Evolutionary conservation across 2,329 filamentous ascomycete species (phyloP).

Genomic region (Colletotrichum godetiae): DNA sequence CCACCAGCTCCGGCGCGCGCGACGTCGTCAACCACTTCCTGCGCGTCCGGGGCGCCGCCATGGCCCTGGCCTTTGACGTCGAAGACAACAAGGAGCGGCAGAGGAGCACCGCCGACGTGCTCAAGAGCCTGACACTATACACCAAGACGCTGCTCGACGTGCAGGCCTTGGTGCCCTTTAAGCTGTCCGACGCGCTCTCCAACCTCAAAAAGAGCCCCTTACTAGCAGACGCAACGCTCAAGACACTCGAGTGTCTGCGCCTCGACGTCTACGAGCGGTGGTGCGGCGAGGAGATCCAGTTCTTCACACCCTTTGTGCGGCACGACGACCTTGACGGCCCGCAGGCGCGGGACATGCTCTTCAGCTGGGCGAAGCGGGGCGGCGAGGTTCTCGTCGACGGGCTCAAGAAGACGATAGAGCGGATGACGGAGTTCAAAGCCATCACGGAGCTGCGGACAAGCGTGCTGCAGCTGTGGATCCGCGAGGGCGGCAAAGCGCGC

Average conservation of each 20-base stretch:
- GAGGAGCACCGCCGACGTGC: constrained; percentile 60
- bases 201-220: constrained; percentile 77
- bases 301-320: constrained; percentile 88
- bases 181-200: constrained; percentile 75
- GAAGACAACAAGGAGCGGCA: constrained; percentile 56
- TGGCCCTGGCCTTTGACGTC: constrained; percentile 70
- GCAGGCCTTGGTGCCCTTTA: constrained; percentile 78
- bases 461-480: constrained; percentile 81
- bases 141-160: constrained; percentile 82
- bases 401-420: constrained; percentile 68
- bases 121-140: constrained; percentile 77
- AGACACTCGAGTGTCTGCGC: constrained; percentile 74
- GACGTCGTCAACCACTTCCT: constrained; percentile 86
- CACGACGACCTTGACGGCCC: constrained; percentile 78
- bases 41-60: constrained; percentile 75
- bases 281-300: constrained; percentile 84
- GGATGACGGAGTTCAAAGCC: constrained; percentile 73
- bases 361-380: constrained; percentile 71
- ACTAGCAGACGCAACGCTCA: constrained; percentile 76
- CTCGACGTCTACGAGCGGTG: constrained; percentile 83
- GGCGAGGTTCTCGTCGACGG: constrained; percentile 71
- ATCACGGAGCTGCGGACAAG: constrained; percentile 77
- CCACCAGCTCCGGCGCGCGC: constrained; percentile 81
- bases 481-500: constrained; percentile 71
- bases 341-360: constrained; percentile 70